Base-by-base conservation (phyloP, 179 eudicot genomes). In the Camellia oleifera region DNA sequence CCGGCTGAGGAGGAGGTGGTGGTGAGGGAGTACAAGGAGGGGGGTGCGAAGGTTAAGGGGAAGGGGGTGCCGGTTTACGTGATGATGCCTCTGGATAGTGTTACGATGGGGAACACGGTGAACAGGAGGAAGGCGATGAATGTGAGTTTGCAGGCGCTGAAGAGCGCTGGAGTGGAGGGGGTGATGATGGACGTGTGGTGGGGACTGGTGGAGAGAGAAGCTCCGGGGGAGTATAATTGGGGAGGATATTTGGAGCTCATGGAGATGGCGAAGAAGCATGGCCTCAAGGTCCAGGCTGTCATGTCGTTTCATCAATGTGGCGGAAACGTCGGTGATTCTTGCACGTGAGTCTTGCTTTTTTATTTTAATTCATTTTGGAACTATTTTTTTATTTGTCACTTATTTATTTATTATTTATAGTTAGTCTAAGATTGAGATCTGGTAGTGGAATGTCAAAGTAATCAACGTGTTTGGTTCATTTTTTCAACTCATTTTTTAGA, bases 101-200 rank as follows among this genome's bases (percentile, higher is more conserved):
- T 96, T 83, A 92, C 88, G 82, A 87, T 78, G 96, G 91, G 86
- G 17, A 87, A 94, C 65, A 72, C 84, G 20, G 89, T 96, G 84
- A 96, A 92, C 52, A 52, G 99, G 83, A 90, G 82, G 89, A 94
- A 91, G 79, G 98, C 98, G 79, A 92, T 96, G 98, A 90, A 89
- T 14, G 97, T 90, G 79, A 94, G 98, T 79, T 61, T 96, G 78
- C 89, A 86, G 86, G 99, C 99, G 79, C 74, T 96, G 88, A 96
- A 94, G 85, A 94, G 93, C 17, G 97, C 99, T 0, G 99, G 99
- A 0, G 99, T 94, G 57, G 98, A 96, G 56, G 99, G 99, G 78
- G 82, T 96, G 15, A 96, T 96, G 99, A 87, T 96, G 92, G 99
- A 96, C 78, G 98, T 92, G 72, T 96, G 99, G 99, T 96, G 99